phyloP scores from a whole-genome alignment of 2,329 filamentous ascomycete species.

The Pseudohalonectria lignicola region DNA sequence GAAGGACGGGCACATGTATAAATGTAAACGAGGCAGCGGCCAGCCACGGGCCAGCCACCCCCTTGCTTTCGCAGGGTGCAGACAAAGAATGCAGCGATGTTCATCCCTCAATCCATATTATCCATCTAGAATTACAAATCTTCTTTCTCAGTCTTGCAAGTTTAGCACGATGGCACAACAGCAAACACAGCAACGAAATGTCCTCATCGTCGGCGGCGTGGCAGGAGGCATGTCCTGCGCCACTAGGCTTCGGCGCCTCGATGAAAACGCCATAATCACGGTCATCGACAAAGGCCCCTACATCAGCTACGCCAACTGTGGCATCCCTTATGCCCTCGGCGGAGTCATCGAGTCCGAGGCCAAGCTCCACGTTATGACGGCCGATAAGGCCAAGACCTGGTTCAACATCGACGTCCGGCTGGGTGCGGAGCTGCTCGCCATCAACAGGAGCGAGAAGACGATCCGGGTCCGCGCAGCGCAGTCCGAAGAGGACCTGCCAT shows the following conservation, averaged over 20 bases:
- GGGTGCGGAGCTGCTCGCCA: slow-evolving; percentile 11
- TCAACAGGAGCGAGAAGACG: slow-evolving; percentile 8
- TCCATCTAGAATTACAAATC: not conserved
- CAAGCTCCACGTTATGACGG: slow-evolving; percentile 12
- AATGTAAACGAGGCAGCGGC: not conserved
- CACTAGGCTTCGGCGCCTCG: slow-evolving; percentile 13
- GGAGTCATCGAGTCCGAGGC: slow-evolving; percentile 10
- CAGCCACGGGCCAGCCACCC: not conserved
- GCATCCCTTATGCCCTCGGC: slow-evolving; percentile 14
- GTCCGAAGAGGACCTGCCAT: slow-evolving; percentile 4
- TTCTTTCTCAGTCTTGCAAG: not conserved
- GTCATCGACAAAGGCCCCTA: slow-evolving; percentile 15
- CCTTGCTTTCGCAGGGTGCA: not conserved
- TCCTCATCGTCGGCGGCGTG: slow-evolving; percentile 7
- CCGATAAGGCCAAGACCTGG: slow-evolving; percentile 10
- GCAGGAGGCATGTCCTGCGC: slow-evolving; percentile 9
- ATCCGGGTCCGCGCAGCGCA: slow-evolving; percentile 1
- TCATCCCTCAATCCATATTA: not conserved
- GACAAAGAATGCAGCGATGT: not conserved
- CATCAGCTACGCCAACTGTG: slow-evolving; percentile 16
- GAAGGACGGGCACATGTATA: no score
- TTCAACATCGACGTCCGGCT: slow-evolving; percentile 14
- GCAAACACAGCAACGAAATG: not conserved
- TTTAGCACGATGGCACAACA: not conserved
- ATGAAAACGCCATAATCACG: slow-evolving; percentile 13